Evolutionary conservation across 176 grass and related monocot genomes (phyloP).

Genomic region (Cymbopogon citratus): DNA sequence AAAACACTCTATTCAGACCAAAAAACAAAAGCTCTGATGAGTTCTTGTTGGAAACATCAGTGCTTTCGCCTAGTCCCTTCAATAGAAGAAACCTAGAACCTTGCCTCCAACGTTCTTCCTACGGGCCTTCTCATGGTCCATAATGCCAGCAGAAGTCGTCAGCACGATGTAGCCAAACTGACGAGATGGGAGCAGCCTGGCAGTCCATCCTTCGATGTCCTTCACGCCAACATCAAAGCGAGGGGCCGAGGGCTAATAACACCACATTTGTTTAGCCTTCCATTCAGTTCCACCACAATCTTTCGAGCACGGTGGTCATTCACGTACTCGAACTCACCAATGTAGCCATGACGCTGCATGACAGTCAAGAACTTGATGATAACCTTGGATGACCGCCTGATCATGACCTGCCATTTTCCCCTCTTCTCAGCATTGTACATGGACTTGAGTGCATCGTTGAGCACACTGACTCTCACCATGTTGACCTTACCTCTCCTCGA

Average conservation of each 20-base stretch:
- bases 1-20: no score
- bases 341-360: slow-evolving; percentile 21
- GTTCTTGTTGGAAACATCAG: no score
- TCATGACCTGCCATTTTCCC: slow-evolving; percentile 25
- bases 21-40: no score
- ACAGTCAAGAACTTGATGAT: slow-evolving; percentile 21
- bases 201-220: slow-evolving; percentile 24
- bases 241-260: slow-evolving; percentile 19
- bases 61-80: no score
- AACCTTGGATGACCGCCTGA: slow-evolving; percentile 14
- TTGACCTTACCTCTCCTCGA: no score
- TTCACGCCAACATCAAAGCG: slow-evolving; percentile 5
- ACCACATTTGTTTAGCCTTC: slow-evolving; percentile 20
- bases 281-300: slow-evolving; percentile 19
- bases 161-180: slow-evolving; percentile 75
- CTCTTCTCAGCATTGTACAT: slow-evolving; percentile 30
- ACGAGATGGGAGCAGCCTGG: slow-evolving; percentile 58
- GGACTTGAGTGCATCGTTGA: slow-evolving; percentile 15
- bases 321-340: slow-evolving; percentile 17
- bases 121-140: slow-evolving; percentile 71
- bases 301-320: slow-evolving; percentile 2
- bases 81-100: no score
- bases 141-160: slow-evolving; percentile 73
- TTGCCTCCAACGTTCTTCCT: slow-evolving; percentile 75
- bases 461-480: slow-evolving; percentile 16